phyloP scores from a whole-genome alignment of 306 rosid genomes.

The Urtica urens region DNA sequence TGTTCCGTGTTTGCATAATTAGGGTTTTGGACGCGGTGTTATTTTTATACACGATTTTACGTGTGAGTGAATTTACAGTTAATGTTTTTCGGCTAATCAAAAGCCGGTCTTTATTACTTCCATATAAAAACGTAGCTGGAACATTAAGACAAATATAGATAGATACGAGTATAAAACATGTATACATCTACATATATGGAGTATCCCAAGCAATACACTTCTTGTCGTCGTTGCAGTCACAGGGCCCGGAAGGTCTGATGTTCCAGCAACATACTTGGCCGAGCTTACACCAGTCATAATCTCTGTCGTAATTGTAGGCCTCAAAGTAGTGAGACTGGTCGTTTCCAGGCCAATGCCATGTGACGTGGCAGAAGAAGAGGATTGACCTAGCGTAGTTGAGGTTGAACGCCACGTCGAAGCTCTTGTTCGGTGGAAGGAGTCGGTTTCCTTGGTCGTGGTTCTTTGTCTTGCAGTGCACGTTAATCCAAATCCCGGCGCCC shows the following conservation, averaged over 20 bases:
- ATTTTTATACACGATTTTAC: no score
- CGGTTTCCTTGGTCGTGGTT: not conserved
- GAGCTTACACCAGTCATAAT: not conserved
- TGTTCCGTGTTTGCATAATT: no score
- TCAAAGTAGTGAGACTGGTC: not conserved
- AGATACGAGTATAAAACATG: no score
- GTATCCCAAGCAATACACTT: no score
- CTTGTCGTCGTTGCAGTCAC: no score
- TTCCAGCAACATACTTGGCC: not conserved
- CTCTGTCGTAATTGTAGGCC: not conserved
- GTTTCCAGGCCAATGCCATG: not conserved
- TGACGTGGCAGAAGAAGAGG: not conserved
- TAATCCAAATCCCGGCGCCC: not conserved
- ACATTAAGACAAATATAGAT: no score
- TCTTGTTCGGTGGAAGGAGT: not conserved
- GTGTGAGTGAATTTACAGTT: no score
- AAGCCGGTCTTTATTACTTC: no score
- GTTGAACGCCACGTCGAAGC: not conserved
- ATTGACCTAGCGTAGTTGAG: not conserved
- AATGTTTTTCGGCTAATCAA: no score
- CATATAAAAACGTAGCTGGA: no score
- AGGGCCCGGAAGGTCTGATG: not conserved
- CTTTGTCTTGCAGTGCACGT: not conserved
- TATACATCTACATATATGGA: no score
- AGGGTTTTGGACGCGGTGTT: no score